These are phyloP conservation scores for Pyrus communis DNA, from an alignment of 306 rosid species.

Conservation along the genomic window DNA sequence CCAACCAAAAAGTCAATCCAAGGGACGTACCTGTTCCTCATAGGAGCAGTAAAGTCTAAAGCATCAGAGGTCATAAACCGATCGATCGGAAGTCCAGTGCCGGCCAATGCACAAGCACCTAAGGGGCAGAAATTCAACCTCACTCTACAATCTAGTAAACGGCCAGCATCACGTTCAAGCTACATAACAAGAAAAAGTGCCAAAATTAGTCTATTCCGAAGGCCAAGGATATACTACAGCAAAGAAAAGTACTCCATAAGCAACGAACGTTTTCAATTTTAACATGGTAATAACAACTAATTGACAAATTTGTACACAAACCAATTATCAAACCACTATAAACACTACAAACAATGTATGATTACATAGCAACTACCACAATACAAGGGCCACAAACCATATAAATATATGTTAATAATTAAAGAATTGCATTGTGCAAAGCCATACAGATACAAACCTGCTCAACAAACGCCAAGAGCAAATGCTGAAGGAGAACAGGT, in stretches of 20 bases:
- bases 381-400: neutral
- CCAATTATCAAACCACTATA: neutral
- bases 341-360: neutral
- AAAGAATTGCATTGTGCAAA: neutral
- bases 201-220: slow-evolving; percentile 9
- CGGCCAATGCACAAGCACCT: slow-evolving; percentile 99
- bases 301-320: neutral
- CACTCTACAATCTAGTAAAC: slow-evolving; percentile 75
- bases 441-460: slow-evolving; percentile 45
- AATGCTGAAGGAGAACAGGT: slow-evolving; percentile 80
- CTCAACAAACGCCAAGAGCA: slow-evolving; percentile 81
- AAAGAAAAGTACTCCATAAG: neutral
- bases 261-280: neutral
- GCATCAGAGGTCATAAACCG: slow-evolving; percentile 91
- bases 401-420: neutral
- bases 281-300: neutral
- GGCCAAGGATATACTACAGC: neutral
- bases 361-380: neutral
- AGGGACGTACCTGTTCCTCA: slow-evolving; percentile 76
- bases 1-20: neutral
- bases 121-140: slow-evolving; percentile 82
- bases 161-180: slow-evolving; percentile 91
- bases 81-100: slow-evolving; percentile 97
- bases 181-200: slow-evolving; percentile 30
- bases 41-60: slow-evolving; percentile 75